Conservation (phyloP, 352 stramenopile genomes). For the Globisporangium perplexum region DNA sequence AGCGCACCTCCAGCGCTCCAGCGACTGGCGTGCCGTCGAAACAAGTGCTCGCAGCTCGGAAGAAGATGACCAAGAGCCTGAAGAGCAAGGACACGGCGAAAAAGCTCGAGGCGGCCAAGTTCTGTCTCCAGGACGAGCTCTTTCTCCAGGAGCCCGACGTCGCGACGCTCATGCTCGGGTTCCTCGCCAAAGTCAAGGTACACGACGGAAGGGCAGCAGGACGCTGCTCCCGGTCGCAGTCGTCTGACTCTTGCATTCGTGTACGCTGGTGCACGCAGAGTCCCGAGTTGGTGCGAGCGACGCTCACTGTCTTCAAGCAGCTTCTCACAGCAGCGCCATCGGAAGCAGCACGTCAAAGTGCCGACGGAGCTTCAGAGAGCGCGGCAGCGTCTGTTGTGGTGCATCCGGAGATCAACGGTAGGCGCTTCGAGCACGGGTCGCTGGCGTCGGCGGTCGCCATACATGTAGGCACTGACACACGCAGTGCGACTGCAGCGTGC, state of each 20-base stretch:
- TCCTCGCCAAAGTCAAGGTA: conserved; percentile 53
- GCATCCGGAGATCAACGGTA: conserved; percentile 41
- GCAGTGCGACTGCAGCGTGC: conserved; percentile 18
- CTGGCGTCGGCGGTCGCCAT: neutral
- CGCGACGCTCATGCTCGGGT: conserved; percentile 36
- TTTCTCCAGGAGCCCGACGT: conserved; percentile 64
- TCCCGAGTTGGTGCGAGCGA: conserved; percentile 30
- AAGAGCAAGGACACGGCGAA: conserved; percentile 64
- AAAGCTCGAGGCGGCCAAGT: conserved; percentile 50
- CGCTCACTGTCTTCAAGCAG: conserved; percentile 19
- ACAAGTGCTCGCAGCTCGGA: conserved; percentile 33
- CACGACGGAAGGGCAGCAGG: neutral
- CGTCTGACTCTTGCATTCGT: neutral
- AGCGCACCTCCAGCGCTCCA: neutral
- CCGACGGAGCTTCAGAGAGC: neutral
- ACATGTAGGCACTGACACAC: too few relatives aligned
- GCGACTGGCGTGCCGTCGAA: conserved; percentile 15
- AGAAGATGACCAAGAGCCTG: conserved; percentile 54
- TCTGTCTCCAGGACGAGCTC: conserved; percentile 38
- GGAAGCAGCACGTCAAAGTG: neutral
- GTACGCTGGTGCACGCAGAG: conserved; percentile 5
- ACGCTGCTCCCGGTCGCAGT: neutral
- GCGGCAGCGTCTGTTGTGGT: conserved; percentile 3
- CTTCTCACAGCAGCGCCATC: conserved; percentile 12
- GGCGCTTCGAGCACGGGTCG: conserved; percentile 1